A percentile compares a stretch with the other conserved stretches of the same genome.
phyloP scores from a whole-genome alignment of 148 eudicot genomes.

The Rhododendron ferrugineum region DNA sequence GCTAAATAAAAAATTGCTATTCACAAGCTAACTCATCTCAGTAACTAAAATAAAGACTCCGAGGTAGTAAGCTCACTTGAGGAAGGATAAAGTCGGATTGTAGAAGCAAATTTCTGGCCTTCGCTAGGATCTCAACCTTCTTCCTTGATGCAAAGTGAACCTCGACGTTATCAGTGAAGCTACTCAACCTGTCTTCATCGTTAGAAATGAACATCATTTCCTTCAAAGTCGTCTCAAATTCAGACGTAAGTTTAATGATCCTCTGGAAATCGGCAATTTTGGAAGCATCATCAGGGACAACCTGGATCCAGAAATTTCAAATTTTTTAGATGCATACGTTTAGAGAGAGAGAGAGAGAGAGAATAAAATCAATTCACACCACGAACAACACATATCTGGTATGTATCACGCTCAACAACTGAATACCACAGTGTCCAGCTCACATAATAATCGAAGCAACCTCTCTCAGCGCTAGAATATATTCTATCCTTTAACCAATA shows the following conservation, averaged over 20 bases:
- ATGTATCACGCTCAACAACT: not conserved
- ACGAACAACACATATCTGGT: not conserved
- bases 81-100: conserved; percentile 65
- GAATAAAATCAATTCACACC: not conserved
- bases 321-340: not conserved
- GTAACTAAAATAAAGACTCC: conserved; percentile 1
- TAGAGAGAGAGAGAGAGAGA: not conserved
- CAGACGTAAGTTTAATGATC: conserved; percentile 54
- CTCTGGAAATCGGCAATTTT: conserved; percentile 85
- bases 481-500: not conserved
- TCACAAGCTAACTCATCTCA: conserved; percentile 9
- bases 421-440: not conserved
- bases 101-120: conserved; percentile 74
- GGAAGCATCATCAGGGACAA: conserved; percentile 93
- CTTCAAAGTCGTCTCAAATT: conserved; percentile 70
- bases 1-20: conserved; percentile 13
- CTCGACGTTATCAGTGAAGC: conserved; percentile 88
- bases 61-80: conserved; percentile 43
- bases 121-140: conserved; percentile 81
- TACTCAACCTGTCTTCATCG: conserved; percentile 71
- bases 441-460: not conserved
- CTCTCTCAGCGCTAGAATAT: not conserved
- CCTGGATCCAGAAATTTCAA: conserved; percentile 33
- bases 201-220: conserved; percentile 70
- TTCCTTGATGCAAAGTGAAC: conserved; percentile 91